Conservation (phyloP, 208 protist species). For the Leptomonas pyrrhocoris region DNA sequence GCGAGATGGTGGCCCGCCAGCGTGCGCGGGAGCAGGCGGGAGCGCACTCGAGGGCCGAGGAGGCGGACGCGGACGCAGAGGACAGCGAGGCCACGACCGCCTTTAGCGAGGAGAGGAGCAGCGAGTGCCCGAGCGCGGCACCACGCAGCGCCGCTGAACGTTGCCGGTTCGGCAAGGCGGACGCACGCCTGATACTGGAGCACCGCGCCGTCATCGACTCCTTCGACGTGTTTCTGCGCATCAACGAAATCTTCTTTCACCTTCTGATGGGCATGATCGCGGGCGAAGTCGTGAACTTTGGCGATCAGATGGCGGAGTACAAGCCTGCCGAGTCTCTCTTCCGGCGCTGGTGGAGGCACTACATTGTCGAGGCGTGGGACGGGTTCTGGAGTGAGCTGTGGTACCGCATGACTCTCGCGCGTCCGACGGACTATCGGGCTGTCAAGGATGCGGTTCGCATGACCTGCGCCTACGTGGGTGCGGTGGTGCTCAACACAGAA, state of each 20-base stretch:
- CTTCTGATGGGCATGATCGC: slow-evolving; percentile 39
- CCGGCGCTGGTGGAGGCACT: slow-evolving; percentile 32
- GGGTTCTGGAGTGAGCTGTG: slow-evolving; percentile 52
- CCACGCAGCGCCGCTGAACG: not conserved
- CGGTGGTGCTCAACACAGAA: slow-evolving; percentile 41
- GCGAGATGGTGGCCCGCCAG: slow-evolving; percentile 10
- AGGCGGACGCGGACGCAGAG: slow-evolving; percentile 8
- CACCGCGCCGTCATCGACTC: slow-evolving; percentile 27
- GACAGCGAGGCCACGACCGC: not conserved
- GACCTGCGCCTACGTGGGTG: slow-evolving; percentile 44
- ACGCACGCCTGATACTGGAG: slow-evolving; percentile 17
- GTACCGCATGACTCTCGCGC: slow-evolving; percentile 44
- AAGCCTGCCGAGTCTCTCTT: slow-evolving; percentile 31
- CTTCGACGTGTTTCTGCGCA: slow-evolving; percentile 31
- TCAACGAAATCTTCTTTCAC: slow-evolving; percentile 43
- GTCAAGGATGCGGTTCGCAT: slow-evolving; percentile 67
- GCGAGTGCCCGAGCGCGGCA: too few relatives aligned
- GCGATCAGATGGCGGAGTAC: slow-evolving; percentile 46
- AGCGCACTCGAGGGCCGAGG: not conserved
- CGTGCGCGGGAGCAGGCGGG: not conserved
- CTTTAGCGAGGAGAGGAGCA: not conserved
- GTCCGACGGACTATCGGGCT: slow-evolving; percentile 40
- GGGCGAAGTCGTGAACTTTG: slow-evolving; percentile 35
- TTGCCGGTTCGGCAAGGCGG: not conserved
- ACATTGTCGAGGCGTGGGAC: slow-evolving; percentile 52